Conservation (phyloP, 139 green algal species). For the Eudorina sp. region DNA sequence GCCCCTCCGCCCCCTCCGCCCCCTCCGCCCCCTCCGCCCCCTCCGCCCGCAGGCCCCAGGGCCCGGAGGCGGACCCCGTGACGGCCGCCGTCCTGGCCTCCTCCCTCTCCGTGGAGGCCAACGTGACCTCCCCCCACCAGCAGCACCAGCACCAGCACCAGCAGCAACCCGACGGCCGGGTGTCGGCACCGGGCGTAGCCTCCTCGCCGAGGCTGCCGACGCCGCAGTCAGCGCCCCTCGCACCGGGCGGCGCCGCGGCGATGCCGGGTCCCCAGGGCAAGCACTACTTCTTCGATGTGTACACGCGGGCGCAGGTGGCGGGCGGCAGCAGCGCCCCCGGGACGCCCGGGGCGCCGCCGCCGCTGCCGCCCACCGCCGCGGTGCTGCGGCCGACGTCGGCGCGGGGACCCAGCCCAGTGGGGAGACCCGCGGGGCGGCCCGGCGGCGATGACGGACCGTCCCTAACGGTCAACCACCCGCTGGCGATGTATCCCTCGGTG, state of each 20-base stretch:
- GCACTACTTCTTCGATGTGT: conserved; percentile 42
- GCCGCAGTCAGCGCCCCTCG: background rate
- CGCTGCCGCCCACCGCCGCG: background rate
- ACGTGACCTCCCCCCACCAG: background rate
- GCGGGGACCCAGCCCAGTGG: background rate
- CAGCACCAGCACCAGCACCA: background rate
- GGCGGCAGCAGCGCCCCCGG: background rate
- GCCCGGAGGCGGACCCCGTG: conserved; percentile 35
- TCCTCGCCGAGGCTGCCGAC: background rate
- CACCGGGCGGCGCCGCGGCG: background rate
- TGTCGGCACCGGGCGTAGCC: no score
- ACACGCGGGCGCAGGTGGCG: background rate
- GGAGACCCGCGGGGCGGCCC: background rate
- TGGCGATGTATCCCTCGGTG: conserved; percentile 24
- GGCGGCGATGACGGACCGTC: background rate
- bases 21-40: no score
- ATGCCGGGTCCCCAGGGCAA: background rate
- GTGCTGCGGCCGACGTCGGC: background rate
- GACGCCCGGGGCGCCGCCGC: background rate
- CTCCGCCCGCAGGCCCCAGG: conserved; percentile 16
- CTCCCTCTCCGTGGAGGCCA: conserved; percentile 18
- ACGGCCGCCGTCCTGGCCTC: conserved; percentile 36
- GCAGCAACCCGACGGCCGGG: no score
- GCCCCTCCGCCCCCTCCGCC: no score
- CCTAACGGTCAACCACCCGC: conserved; percentile 16